Conservation (phyloP, 164 flowering plant species). For the Kingdonia uniflora region DNA sequence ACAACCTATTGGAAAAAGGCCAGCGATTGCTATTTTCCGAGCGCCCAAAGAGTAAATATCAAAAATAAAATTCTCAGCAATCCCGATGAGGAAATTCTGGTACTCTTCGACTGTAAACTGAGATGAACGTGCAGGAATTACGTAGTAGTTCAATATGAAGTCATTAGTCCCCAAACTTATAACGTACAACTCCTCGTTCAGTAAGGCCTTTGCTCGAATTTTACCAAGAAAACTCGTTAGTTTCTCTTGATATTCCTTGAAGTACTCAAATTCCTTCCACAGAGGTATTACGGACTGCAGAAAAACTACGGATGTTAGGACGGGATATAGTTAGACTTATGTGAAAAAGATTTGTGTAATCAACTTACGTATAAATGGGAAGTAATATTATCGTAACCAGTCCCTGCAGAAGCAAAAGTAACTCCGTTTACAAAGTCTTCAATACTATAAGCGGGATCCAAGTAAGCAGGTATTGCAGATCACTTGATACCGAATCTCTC, state of each 20-base stretch:
- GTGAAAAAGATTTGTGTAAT: too few species aligned
- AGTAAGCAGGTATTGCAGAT: constrained; percentile 33
- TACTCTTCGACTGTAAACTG: constrained; percentile 10
- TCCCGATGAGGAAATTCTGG: constrained; percentile 1
- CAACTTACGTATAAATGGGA: constrained; percentile 39
- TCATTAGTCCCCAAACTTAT: constrained; percentile 13
- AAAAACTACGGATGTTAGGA: too few species aligned
- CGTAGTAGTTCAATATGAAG: constrained; percentile 6
- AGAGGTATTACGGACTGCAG: constrained; percentile 11
- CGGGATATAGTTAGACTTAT: too few species aligned
- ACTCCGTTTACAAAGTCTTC: constrained; percentile 49
- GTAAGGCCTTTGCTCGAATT: not conserved
- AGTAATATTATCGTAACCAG: constrained; percentile 55
- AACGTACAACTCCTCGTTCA: constrained; percentile 5
- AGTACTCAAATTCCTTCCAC: constrained; percentile 9
- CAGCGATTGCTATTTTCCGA: constrained; percentile 6
- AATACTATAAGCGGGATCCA: constrained; percentile 40
- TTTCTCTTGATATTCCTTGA: constrained; percentile 4
- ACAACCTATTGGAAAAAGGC: constrained; percentile 12
- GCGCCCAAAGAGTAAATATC: constrained; percentile 9
- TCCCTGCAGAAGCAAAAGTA: constrained; percentile 61
- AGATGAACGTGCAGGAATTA: not conserved
- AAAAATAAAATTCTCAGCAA: constrained; percentile 3
- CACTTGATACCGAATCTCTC: constrained; percentile 46
- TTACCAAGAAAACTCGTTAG: not conserved